Conservation (phyloP, 805 yeast genomes). For the Saturnispora bothae region DNA sequence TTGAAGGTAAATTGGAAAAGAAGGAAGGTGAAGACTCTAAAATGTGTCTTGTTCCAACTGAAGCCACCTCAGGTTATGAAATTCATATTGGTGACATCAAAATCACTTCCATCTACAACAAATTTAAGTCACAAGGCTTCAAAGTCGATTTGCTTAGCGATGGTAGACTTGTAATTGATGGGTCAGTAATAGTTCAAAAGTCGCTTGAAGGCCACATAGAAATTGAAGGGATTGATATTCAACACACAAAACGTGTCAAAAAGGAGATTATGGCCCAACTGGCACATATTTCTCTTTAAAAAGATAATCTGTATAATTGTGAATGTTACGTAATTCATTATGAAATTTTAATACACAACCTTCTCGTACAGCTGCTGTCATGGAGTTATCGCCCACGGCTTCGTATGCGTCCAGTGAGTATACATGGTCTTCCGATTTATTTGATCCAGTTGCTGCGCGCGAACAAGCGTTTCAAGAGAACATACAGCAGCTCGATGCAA, state of each 20-base stretch:
- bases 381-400: conserved; percentile 29
- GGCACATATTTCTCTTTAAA: conserved; percentile 8
- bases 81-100: conserved; percentile 78
- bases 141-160: conserved; percentile 86
- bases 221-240: conserved; percentile 55
- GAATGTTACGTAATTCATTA: not conserved
- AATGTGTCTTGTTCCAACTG: not conserved
- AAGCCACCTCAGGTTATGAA: conserved; percentile 1
- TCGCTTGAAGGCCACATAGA: conserved; percentile 73
- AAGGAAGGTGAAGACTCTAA: conserved; percentile 1
- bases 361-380: too few relatives aligned
- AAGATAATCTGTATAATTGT: too few relatives aligned
- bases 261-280: conserved; percentile 6
- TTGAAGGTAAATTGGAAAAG: conserved; percentile 3
- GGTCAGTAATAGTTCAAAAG: conserved; percentile 63
- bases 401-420: conserved; percentile 5
- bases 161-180: conserved; percentile 82
- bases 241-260: conserved; percentile 2
- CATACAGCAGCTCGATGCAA: conserved; percentile 44
- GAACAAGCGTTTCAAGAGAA: conserved; percentile 8
- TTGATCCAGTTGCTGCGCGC: conserved; percentile 4
- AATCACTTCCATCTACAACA: conserved; percentile 66
- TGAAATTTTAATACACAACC: not conserved
- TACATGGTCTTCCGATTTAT: conserved; percentile 8
- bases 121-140: conserved; percentile 46